phyloP scores from a whole-genome alignment of 129 eudicot species.

The Escallonia rubra region DNA sequence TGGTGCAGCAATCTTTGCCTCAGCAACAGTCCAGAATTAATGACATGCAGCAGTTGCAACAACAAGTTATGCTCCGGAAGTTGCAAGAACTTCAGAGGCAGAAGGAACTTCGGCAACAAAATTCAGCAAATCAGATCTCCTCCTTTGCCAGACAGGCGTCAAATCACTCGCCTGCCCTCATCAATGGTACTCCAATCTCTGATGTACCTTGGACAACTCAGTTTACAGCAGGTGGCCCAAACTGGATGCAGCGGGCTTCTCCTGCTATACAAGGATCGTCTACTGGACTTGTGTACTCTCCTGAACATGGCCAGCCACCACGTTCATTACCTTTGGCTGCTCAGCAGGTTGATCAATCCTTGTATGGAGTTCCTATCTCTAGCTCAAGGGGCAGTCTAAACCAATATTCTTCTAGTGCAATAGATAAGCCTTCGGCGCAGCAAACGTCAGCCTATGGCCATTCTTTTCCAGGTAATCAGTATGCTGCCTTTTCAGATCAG shows the following conservation, averaged over 20 bases:
- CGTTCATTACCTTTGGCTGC: constrained; percentile 44
- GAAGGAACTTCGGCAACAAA: constrained; percentile 62
- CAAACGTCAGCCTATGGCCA: constrained; percentile 32
- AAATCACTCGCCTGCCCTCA: constrained; percentile 29
- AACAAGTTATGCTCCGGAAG: constrained; percentile 62
- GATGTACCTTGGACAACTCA: constrained; percentile 49
- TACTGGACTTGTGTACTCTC: constrained; percentile 36
- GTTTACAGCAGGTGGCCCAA: constrained; percentile 42
- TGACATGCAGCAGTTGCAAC: constrained; percentile 78
- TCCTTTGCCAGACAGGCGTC: constrained; percentile 42
- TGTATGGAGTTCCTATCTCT: constrained; percentile 79
- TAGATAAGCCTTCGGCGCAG: constrained; percentile 35
- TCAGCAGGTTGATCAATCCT: constrained; percentile 72
- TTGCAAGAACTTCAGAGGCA: constrained; percentile 92
- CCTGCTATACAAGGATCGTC: constrained; percentile 52
- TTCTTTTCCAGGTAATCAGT: constrained; percentile 48
- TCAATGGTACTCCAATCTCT: constrained; percentile 46
- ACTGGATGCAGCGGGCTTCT: constrained; percentile 61
- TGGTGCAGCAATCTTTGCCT: constrained; percentile 62
- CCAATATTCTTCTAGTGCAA: constrained; percentile 35
- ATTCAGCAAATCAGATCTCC: constrained; percentile 41
- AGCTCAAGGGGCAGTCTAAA: constrained; percentile 36
- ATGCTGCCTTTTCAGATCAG: constrained; percentile 44
- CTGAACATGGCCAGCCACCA: constrained; percentile 58
- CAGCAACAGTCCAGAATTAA: constrained; percentile 62